These are phyloP conservation scores for Chalaropsis thielavioides DNA, from an alignment of 2,329 filamentous ascomycete genomes.

Conservation along the genomic window DNA sequence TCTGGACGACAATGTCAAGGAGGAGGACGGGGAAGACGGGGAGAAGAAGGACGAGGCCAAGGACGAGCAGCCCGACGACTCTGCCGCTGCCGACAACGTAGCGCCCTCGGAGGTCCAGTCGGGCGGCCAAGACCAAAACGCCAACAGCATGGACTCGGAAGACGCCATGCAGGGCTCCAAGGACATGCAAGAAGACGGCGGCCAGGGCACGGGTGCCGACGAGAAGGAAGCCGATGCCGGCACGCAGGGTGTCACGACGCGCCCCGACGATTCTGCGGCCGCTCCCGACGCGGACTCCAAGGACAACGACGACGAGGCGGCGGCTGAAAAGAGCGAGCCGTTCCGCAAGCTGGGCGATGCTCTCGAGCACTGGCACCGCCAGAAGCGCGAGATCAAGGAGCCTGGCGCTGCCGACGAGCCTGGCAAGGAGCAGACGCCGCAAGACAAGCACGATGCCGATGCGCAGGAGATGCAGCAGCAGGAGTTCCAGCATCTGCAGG, in stretches of 20 bases:
- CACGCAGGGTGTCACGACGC: constrained; percentile 44
- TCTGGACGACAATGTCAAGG: constrained; percentile 25
- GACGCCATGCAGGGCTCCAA: constrained; percentile 45
- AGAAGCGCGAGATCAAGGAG: constrained; percentile 65
- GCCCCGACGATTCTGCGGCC: constrained; percentile 32
- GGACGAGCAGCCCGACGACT: constrained; percentile 23
- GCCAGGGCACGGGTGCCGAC: constrained; percentile 48
- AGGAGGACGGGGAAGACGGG: constrained; percentile 26
- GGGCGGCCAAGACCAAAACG: constrained; percentile 38
- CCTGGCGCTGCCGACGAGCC: constrained; percentile 24
- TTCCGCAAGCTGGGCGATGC: constrained; percentile 93
- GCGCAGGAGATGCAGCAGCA: constrained; percentile 50
- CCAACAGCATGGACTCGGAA: constrained; percentile 47
- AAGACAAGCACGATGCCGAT: constrained; percentile 27
- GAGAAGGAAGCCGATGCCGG: constrained; percentile 49
- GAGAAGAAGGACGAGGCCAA: constrained; percentile 39
- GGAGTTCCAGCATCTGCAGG: constrained; percentile 87
- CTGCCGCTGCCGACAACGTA: constrained; percentile 28
- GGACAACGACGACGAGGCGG: constrained; percentile 32
- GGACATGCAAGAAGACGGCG: constrained; percentile 51
- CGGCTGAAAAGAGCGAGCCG: constrained; percentile 43
- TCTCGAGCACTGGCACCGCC: constrained; percentile 81
- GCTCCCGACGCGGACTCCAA: constrained; percentile 32
- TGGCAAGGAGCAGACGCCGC: constrained; percentile 36
- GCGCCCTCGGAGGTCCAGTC: constrained; percentile 38